Evolutionary conservation across 345 rosid genomes (phyloP).

Genomic region (Lepidium sativum): DNA sequence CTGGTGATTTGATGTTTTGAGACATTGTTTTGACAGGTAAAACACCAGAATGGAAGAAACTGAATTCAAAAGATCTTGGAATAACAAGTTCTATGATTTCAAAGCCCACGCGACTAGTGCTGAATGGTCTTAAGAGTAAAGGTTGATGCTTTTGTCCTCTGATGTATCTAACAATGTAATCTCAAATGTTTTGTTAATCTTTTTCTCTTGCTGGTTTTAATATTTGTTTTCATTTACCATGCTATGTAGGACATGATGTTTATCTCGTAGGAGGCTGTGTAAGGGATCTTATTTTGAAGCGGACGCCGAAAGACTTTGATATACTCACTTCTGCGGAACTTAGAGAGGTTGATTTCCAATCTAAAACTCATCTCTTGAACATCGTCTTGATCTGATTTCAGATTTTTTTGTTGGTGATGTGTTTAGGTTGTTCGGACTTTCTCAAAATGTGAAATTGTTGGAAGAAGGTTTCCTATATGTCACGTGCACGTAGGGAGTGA

Average conservation of each 20-base stretch:
- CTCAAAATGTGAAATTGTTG: slow-evolving; percentile 40
- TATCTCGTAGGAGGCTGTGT: slow-evolving; percentile 95
- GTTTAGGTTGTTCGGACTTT: slow-evolving; percentile 37
- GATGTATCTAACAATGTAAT: neutral
- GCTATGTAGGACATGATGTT: slow-evolving; percentile 56
- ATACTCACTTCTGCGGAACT: slow-evolving; percentile 77
- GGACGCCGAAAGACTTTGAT: slow-evolving; percentile 77
- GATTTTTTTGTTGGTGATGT: neutral
- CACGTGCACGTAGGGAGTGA: slow-evolving; percentile 41
- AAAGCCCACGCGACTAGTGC: slow-evolving; percentile 33
- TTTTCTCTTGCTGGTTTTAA: neutral
- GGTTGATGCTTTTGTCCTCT: slow-evolving; percentile 20
- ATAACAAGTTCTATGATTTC: slow-evolving; percentile 35
- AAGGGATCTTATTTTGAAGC: slow-evolving; percentile 72
- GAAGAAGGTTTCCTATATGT: slow-evolving; percentile 54
- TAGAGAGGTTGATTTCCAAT: slow-evolving; percentile 42
- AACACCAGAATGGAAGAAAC: slow-evolving; percentile 33
- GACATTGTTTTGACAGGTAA: slow-evolving; percentile 13
- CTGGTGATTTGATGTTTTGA: neutral
- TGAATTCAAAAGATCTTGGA: slow-evolving; percentile 40
- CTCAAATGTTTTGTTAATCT: neutral
- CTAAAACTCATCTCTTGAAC: neutral
- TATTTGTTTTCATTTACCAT: neutral
- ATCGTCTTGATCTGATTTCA: neutral
- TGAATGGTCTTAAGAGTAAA: slow-evolving; percentile 42